Conservation (phyloP, 2,329 filamentous ascomycete genomes). For the Sclerotiophoma versabilis region DNA sequence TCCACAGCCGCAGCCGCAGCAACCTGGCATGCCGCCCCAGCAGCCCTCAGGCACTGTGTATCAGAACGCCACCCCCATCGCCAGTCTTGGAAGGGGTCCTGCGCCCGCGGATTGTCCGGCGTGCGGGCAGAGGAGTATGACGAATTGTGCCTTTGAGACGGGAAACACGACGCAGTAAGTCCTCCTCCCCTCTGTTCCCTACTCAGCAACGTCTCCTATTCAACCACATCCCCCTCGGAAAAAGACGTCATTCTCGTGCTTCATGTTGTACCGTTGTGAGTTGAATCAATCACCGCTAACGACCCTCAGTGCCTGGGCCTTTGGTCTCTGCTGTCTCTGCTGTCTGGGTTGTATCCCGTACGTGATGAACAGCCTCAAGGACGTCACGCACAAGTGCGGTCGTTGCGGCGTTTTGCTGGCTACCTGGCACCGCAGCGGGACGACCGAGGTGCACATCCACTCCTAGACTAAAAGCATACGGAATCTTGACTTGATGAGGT, state of each 20-base stretch:
- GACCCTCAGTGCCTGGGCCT: conserved; percentile 54
- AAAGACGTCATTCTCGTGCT: too few relatives aligned
- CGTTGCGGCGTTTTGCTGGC: conserved; percentile 56
- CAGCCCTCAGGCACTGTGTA: conserved; percentile 44
- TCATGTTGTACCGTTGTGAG: too few relatives aligned
- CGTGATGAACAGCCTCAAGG: conserved; percentile 56
- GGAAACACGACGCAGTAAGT: conserved; percentile 54
- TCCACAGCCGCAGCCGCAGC: conserved; percentile 13
- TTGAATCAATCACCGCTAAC: too few relatives aligned
- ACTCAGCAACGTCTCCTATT: too few relatives aligned
- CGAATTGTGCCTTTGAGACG: conserved; percentile 41
- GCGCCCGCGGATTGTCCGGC: conserved; percentile 58
- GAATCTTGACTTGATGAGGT: too few relatives aligned
- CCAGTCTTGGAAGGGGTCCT: conserved; percentile 41
- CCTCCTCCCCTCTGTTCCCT: not conserved
- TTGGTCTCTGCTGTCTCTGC: conserved; percentile 52
- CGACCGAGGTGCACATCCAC: conserved; percentile 55
- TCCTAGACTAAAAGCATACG: conserved; percentile 27
- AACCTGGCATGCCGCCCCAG: conserved; percentile 46
- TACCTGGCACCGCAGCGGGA: conserved; percentile 58
- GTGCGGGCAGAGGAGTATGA: conserved; percentile 53
- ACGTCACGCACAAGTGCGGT: conserved; percentile 58
- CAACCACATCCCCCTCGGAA: too few relatives aligned
- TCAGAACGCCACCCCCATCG: conserved; percentile 47
- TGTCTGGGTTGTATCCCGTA: conserved; percentile 60